phyloP scores from a whole-genome alignment of 2,329 filamentous ascomycete species.

The Beauveria australis region DNA sequence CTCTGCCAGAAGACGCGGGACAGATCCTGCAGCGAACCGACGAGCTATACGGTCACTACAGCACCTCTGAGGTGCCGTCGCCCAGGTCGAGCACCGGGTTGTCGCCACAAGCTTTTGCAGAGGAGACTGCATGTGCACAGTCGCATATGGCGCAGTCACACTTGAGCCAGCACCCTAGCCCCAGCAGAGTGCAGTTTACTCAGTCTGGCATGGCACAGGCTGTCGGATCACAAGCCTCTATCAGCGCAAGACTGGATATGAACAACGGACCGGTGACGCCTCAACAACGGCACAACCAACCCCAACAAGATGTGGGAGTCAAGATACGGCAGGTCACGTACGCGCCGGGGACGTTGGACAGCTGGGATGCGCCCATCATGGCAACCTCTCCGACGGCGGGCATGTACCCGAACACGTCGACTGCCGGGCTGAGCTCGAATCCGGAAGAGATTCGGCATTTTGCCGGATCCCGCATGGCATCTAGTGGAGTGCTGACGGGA shows the following conservation, averaged over 20 bases:
- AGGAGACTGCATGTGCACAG: constrained; percentile 13
- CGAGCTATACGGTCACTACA: constrained; percentile 68
- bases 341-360: constrained; percentile 5
- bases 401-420: neutral
- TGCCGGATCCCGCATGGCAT: neutral
- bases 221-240: neutral
- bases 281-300: constrained; percentile 4
- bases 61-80: constrained; percentile 51
- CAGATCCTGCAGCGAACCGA: constrained; percentile 70
- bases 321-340: neutral
- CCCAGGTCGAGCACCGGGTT: constrained; percentile 31
- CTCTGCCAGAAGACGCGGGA: constrained; percentile 75
- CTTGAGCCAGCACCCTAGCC: constrained; percentile 10
- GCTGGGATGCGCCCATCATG: constrained; percentile 4
- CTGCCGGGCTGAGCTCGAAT: neutral
- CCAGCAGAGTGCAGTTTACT: constrained; percentile 3
- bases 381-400: neutral
- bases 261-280: neutral
- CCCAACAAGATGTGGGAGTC: constrained; percentile 2
- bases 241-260: constrained; percentile 5
- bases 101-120: constrained; percentile 23
- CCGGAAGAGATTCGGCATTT: constrained; percentile 1
- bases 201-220: neutral
- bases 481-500: neutral
- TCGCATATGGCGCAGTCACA: constrained; percentile 12